phyloP scores from a whole-genome alignment of 768 basidiomycete species.

The Suillus ampliporus region DNA sequence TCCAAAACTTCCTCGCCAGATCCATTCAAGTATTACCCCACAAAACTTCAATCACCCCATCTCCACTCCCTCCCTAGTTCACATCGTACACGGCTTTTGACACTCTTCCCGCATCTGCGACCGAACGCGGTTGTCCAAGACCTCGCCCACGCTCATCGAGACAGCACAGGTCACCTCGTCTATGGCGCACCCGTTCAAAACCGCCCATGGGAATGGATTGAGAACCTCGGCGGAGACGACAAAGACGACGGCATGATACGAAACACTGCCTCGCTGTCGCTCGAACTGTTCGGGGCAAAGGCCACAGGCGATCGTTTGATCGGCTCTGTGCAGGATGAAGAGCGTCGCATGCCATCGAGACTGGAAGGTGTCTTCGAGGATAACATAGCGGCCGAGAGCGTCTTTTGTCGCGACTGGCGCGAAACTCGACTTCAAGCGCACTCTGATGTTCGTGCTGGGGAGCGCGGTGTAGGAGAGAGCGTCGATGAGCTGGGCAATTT shows the following conservation, averaged over 20 bases:
- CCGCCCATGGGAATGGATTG: conserved; percentile 88
- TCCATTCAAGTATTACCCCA: conserved; percentile 69
- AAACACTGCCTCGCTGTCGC: conserved; percentile 73
- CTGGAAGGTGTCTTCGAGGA: conserved; percentile 67
- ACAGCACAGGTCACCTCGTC: conserved; percentile 55
- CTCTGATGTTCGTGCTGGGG: conserved; percentile 23
- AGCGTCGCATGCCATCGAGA: conserved; percentile 11
- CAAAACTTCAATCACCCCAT: conserved; percentile 52
- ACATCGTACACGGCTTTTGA: conserved; percentile 60
- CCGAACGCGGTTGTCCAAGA: conserved; percentile 56
- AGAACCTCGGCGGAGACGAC: conserved; percentile 62
- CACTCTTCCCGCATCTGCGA: conserved; percentile 63
- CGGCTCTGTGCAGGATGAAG: conserved; percentile 24
- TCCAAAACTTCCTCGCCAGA: conserved; percentile 56
- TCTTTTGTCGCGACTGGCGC: conserved; percentile 79
- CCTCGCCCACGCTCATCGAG: conserved; percentile 63
- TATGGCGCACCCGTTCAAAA: conserved; percentile 64
- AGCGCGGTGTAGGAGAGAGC: conserved; percentile 26
- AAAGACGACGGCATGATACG: conserved; percentile 55
- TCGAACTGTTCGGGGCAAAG: conserved; percentile 72
- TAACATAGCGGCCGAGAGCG: conserved; percentile 60
- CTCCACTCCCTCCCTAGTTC: conserved; percentile 60
- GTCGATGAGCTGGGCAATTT: conserved; percentile 36
- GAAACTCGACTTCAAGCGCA: conserved; percentile 57
- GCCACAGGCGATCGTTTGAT: conserved; percentile 64